Conservation (phyloP, 73 alveolate species). For the Uronychia setigera region DNA sequence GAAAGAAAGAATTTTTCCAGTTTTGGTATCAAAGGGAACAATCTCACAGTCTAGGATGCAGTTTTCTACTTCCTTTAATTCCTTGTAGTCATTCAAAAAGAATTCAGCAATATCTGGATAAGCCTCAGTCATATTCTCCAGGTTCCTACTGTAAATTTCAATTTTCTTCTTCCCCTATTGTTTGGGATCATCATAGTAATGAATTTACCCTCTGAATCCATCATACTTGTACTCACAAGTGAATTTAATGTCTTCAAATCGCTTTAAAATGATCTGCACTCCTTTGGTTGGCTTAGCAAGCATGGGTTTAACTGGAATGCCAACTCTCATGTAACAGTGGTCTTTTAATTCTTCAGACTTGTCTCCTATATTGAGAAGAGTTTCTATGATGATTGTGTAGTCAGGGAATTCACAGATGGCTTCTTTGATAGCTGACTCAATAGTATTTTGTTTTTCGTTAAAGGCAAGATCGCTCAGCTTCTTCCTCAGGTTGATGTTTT, state of each 20-base stretch:
- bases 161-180: conserved; percentile 48
- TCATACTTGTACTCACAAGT: conserved; percentile 99
- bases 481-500: conserved; percentile 50
- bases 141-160: conserved; percentile 93
- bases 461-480: conserved; percentile 68
- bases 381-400: conserved; percentile 87
- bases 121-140: conserved; percentile 98
- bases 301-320: conserved; percentile 98
- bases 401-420: conserved; percentile 94
- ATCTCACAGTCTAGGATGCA: conserved; percentile 98
- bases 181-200: conserved; percentile 72
- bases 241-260: conserved; percentile 92
- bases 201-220: conserved; percentile 99
- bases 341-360: conserved; percentile 68
- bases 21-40: conserved; percentile 97
- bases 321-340: conserved; percentile 89
- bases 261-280: conserved; percentile 83
- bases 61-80: conserved; percentile 66
- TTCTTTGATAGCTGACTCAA: conserved; percentile 85
- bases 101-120: conserved; percentile 98
- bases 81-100: conserved; percentile 61
- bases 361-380: conserved; percentile 61
- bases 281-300: conserved; percentile 98
- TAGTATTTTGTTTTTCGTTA: conserved; percentile 59
- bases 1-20: conserved; percentile 96